Percentiles rank a stretch among this genome's conserved stretches.
Conservation (phyloP, 208 protist genomes). For the Acanthamoeba healyi region DNA sequence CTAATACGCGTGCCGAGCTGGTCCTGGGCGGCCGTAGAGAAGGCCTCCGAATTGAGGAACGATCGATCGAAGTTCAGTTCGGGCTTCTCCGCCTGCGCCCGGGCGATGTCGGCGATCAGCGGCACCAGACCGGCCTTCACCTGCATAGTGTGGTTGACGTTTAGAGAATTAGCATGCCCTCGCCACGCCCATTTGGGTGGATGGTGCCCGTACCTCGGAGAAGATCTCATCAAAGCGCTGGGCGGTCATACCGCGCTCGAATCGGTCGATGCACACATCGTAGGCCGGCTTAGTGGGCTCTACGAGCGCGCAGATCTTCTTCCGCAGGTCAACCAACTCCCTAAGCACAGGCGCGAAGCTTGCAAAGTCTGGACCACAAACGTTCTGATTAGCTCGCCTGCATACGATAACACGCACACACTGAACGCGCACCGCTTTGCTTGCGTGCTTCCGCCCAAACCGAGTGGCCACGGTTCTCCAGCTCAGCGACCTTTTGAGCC, state of each 20-base stretch:
- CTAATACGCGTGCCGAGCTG: background rate
- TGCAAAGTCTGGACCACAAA: background rate
- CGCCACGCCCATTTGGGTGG: background rate
- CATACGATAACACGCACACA: too few relatives aligned
- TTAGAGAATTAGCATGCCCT: too few relatives aligned
- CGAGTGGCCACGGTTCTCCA: constrained; percentile 27
- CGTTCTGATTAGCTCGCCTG: too few relatives aligned
- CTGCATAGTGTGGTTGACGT: too few relatives aligned
- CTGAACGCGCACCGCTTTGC: background rate
- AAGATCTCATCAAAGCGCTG: constrained; percentile 42
- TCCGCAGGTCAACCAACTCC: constrained; percentile 32
- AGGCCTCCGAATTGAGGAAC: background rate
- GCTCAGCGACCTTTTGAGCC: background rate
- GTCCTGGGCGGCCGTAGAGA: background rate
- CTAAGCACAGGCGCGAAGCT: constrained; percentile 40
- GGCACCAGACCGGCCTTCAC: constrained; percentile 37
- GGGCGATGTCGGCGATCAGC: background rate
- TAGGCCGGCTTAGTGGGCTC: constrained; percentile 27
- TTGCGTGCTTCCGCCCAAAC: constrained; percentile 31
- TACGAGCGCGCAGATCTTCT: background rate
- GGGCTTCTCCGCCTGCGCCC: background rate
- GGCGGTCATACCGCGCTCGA: constrained; percentile 47
- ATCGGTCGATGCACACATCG: constrained; percentile 42
- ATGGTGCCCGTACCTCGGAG: background rate
- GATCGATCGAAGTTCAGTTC: constrained; percentile 32